Evolutionary conservation across 176 grass and related monocot genomes (phyloP), one percentile per base, ranked within the genome.

Genomic region (Bothriochloa decipiens): DNA sequence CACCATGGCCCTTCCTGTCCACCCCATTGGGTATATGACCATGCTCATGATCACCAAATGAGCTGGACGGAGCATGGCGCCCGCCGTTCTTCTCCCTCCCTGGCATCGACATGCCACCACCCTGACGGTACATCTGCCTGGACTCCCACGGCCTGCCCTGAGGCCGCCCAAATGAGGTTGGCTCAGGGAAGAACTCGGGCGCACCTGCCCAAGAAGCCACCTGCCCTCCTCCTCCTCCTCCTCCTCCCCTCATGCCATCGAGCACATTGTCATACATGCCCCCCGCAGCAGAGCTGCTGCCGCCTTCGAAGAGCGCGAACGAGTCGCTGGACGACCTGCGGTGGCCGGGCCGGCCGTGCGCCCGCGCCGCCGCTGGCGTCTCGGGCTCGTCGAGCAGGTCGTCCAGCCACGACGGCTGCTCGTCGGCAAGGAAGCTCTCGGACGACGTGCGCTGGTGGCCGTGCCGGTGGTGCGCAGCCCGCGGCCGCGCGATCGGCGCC

Each of bases 391-490:
- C 84, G 3, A 98, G 92, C 68, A 98, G 76, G 79, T 98, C 95
- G 16, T 98, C 95, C 20, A 98, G 95, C 92, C 95, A 98, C 39
- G 95, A 90, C 29, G 95, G 95, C 77, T 98, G 95, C 80, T 98
- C 95, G 23, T 98, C 95, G 40, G 91, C 46, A 33, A 86, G 75
- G 86, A 97, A 89, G 87, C 95, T 91, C 80, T 95, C 95, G 0
- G 95, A 98, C 52, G 89, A 92, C 81, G 89, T 93, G 42, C 91
- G 89, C 82, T 89, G 90, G 75, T 98, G 88, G 18, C 82, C 88
- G 20, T 80, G 70, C 62, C 83, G 77, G 68, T 91, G 87, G 79
- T 83, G 85, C 29, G 65, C 22, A 13, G 83, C 88, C 88, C 65
- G 83, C 33, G 72, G 83, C 42, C 83, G 72, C 52, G 78, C 78